Conservation (phyloP, 2,329 filamentous ascomycete genomes). For the Aspergillus sp. region DNA sequence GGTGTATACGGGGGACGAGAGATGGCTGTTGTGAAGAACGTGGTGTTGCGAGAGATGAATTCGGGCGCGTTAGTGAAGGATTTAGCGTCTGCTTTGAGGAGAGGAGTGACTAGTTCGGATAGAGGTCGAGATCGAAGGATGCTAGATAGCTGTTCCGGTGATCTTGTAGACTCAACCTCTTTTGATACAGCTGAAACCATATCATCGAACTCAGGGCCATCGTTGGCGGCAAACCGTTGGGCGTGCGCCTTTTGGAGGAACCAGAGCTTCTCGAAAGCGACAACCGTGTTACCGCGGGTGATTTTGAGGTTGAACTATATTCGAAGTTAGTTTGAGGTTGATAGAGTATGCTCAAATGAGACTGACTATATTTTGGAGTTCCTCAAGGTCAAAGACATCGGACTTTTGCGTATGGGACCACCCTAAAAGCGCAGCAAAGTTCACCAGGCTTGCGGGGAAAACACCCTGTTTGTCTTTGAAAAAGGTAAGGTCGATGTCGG, state of each 20-base stretch:
- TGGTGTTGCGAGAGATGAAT: conserved; percentile 57
- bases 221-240: conserved; percentile 46
- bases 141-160: conserved; percentile 27
- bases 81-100: conserved; percentile 56
- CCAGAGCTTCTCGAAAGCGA: conserved; percentile 75
- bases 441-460: conserved; percentile 65
- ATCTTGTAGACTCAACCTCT: conserved; percentile 24
- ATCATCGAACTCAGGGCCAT: conserved; percentile 43
- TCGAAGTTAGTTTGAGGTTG: neutral
- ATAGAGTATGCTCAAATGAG: neutral
- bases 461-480: conserved; percentile 59
- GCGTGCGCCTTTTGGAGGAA: conserved; percentile 75
- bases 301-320: conserved; percentile 77
- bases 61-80: conserved; percentile 57
- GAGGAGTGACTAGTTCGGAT: conserved; percentile 48
- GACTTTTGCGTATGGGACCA: conserved; percentile 70
- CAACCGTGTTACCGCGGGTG: conserved; percentile 84
- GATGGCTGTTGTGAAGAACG: conserved; percentile 55
- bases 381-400: conserved; percentile 70
- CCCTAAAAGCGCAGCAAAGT: conserved; percentile 82
- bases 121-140: conserved; percentile 38
- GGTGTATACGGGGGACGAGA: conserved; percentile 26
- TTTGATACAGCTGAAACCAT: conserved; percentile 39
- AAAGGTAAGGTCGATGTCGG: conserved; percentile 59
- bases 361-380: conserved; percentile 68